These are phyloP conservation scores for Protostelium mycophagum DNA, from an alignment of 78 protist genomes.

Conservation along the genomic window DNA sequence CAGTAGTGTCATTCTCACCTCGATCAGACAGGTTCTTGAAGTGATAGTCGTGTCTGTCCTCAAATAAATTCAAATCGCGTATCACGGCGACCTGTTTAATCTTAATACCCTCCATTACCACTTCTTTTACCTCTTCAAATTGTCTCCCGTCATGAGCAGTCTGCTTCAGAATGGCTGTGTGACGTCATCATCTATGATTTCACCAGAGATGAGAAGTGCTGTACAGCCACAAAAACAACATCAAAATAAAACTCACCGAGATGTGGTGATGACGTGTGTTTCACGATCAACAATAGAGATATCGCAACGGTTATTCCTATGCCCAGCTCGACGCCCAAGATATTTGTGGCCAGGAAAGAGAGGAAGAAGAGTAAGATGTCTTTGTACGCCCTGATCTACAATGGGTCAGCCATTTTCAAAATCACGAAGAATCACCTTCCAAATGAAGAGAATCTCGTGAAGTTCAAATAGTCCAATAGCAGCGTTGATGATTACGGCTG, in stretches of 20 bases:
- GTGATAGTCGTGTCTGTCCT: neutral
- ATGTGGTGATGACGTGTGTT: constrained; percentile 58
- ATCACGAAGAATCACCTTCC: too few species aligned
- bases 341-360: constrained; percentile 35
- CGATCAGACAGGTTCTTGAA: neutral
- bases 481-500: constrained; percentile 50
- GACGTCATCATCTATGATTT: neutral
- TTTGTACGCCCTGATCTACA: neutral
- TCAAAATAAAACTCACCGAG: neutral
- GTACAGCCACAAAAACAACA: neutral
- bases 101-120: too few species aligned
- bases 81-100: constrained; percentile 55
- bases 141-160: neutral
- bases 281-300: constrained; percentile 50
- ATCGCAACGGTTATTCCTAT: constrained; percentile 41
- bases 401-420: too few species aligned
- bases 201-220: neutral
- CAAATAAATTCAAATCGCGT: constrained; percentile 59
- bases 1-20: neutral
- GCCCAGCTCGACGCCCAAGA: constrained; percentile 56
- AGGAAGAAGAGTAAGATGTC: constrained; percentile 35
- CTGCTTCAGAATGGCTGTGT: too few species aligned
- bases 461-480: constrained; percentile 52
- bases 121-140: neutral
- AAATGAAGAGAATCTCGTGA: constrained; percentile 46